Conservation (phyloP, 352 stramenopile genomes). For the Phytopythium oedochilum region DNA sequence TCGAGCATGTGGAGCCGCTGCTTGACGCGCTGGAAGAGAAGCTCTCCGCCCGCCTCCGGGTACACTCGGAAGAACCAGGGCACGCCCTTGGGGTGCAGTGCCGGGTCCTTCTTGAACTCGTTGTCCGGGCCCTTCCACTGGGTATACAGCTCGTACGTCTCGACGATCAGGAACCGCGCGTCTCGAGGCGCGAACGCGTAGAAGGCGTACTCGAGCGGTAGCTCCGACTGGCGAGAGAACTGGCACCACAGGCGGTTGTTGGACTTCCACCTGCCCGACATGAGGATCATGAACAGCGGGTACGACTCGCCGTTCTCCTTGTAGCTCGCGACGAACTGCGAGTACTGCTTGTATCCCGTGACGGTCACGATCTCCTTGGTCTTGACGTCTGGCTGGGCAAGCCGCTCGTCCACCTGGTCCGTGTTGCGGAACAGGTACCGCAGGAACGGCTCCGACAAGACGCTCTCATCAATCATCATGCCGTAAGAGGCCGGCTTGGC, state of each 20-base stretch:
- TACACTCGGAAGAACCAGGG: constrained; percentile 56
- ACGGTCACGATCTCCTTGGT: constrained; percentile 58
- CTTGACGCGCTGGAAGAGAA: constrained; percentile 27
- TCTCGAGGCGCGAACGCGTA: constrained; percentile 48
- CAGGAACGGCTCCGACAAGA: constrained; percentile 50
- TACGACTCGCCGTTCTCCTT: constrained; percentile 15
- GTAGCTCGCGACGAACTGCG: constrained; percentile 30
- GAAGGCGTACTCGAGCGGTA: constrained; percentile 67
- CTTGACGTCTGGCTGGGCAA: constrained; percentile 27
- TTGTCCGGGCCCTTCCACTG: constrained; percentile 70
- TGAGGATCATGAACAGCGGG: constrained; percentile 70
- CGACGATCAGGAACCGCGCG: constrained; percentile 43
- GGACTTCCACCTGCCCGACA: constrained; percentile 51
- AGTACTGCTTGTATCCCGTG: constrained; percentile 33
- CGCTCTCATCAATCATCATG: constrained; percentile 41
- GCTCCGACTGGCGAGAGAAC: constrained; percentile 59
- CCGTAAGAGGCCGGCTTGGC: constrained; percentile 42
- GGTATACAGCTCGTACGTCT: constrained; percentile 58
- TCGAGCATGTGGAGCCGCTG: constrained; percentile 33
- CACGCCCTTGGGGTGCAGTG: constrained; percentile 52
- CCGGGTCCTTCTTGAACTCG: constrained; percentile 50
- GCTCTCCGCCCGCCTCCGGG: constrained; percentile 22
- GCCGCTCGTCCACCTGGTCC: constrained; percentile 34
- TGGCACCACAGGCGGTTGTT: constrained; percentile 76
- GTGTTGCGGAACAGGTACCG: constrained; percentile 63